These are phyloP conservation scores for Prorocentrum cordatum DNA, from an alignment of 169 alveolate genomes.

Conservation along the genomic window DNA sequence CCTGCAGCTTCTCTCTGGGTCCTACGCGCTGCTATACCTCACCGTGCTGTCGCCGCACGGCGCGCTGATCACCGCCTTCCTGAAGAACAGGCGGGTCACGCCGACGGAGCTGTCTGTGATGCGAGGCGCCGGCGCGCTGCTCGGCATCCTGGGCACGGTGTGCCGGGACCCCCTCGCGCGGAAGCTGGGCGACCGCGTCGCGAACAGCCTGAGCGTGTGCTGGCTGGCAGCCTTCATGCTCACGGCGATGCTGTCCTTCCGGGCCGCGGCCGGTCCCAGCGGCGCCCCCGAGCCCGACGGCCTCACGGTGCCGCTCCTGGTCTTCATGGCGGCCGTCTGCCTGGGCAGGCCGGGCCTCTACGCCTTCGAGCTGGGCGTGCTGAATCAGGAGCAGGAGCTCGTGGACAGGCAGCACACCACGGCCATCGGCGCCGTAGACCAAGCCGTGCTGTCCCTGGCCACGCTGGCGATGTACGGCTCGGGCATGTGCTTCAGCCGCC, in stretches of 20 bases:
- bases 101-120: neutral
- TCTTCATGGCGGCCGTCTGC: constrained; percentile 6
- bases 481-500: neutral
- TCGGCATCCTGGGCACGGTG: neutral
- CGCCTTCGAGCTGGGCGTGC: constrained; percentile 34
- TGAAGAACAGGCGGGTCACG: constrained; percentile 2
- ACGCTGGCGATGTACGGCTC: constrained; percentile 24
- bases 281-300: neutral
- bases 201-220: neutral
- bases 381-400: constrained; percentile 26
- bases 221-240: neutral
- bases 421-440: constrained; percentile 33
- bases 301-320: neutral
- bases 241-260: neutral
- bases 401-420: constrained; percentile 7
- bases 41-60: constrained; percentile 65
- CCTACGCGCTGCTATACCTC: constrained; percentile 35
- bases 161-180: neutral
- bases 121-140: constrained; percentile 14
- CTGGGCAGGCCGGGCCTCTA: constrained; percentile 28
- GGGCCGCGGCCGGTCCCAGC: neutral
- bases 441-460: constrained; percentile 12
- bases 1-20: constrained; percentile 16
- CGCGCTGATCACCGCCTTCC: constrained; percentile 27
- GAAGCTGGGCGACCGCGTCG: neutral